These are phyloP conservation scores for Ganoderma sp. DNA, from an alignment of 1,284 basidiomycete genomes.

Conservation along the genomic window DNA sequence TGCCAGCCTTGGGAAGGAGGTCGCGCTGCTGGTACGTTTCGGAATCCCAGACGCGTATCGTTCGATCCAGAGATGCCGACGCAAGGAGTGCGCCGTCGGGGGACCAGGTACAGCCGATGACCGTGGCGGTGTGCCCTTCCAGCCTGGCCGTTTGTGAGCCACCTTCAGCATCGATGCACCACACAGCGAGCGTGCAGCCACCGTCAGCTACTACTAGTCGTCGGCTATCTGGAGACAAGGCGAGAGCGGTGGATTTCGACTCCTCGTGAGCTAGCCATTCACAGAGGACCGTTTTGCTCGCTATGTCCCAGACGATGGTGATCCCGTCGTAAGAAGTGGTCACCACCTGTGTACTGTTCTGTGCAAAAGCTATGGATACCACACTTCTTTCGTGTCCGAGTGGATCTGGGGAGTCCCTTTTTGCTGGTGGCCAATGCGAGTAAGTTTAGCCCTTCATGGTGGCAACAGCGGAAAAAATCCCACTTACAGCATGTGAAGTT, in stretches of 20 bases:
- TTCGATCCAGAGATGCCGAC: neutral
- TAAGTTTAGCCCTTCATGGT: neutral
- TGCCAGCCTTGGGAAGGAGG: neutral
- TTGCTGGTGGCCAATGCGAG: neutral
- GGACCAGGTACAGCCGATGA: neutral
- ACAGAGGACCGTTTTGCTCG: neutral
- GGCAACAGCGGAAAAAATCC: neutral
- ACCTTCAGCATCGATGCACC: neutral
- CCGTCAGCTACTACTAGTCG: neutral
- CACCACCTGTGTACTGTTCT: neutral
- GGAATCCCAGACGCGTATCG: constrained; percentile 6
- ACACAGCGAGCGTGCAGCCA: neutral
- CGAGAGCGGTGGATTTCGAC: neutral
- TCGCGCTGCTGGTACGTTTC: neutral
- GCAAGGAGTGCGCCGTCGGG: constrained; percentile 2
- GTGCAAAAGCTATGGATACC: neutral
- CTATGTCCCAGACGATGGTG: neutral
- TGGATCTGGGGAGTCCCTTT: neutral
- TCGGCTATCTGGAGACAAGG: neutral
- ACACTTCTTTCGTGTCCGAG: neutral
- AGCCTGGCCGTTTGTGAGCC: neutral
- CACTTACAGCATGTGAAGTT: neutral
- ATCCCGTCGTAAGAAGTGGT: neutral
- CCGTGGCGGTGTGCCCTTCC: neutral
- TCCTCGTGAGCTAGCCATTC: neutral